Evolutionary conservation across 352 stramenopile species (phyloP), one percentile per base, ranked within the genome.

Genomic region (Halophytophthora batemanensis): DNA sequence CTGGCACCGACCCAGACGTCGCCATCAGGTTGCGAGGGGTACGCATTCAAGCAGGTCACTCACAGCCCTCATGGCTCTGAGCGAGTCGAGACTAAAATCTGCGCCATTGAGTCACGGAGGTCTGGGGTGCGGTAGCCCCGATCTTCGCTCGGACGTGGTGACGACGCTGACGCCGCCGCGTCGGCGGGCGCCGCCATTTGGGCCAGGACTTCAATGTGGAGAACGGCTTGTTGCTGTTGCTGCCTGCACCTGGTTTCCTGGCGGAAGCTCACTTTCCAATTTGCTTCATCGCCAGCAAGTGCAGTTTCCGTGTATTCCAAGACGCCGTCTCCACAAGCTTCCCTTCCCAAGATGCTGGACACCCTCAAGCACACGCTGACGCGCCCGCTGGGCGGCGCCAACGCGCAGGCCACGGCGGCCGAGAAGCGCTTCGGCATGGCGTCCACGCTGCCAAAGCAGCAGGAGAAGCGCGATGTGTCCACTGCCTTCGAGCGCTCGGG

Each of bases 401-500:
- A 73, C 39, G 34, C 48, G 12, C 51, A 53, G 28, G 45, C 56
- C 19, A 36, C 47, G 3, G 51, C 63, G 36, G 37, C 62, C 2
- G 71, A 82, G 69, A 70, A 86, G 64, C 58, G 59, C 38, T 59
- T 82, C n/a, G 40, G 50, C 39, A 46, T 22, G 37, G 19, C 60
- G 17, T 39, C 56, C 13, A 50, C 63, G 42, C 46, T 66, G 47
- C 71, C 64, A 23, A 56, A 61, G 17, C 66, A 78, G 22, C 45
- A 76, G 50, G 56, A 67, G 36, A 80, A 70, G 59, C 48, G 56
- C 23, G 78, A 90, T 54, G 45, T 67, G 6, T 87, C 78, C 36
- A 84, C 78, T n/a, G 78, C 78, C 15, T 90, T 90, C 50, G 76
- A 90, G 56, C 76, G 76, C 43, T 90, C 79, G 18, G 79, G 79